phyloP scores from a whole-genome alignment of 2,329 filamentous ascomycete species.

The Alternaria viburni region DNA sequence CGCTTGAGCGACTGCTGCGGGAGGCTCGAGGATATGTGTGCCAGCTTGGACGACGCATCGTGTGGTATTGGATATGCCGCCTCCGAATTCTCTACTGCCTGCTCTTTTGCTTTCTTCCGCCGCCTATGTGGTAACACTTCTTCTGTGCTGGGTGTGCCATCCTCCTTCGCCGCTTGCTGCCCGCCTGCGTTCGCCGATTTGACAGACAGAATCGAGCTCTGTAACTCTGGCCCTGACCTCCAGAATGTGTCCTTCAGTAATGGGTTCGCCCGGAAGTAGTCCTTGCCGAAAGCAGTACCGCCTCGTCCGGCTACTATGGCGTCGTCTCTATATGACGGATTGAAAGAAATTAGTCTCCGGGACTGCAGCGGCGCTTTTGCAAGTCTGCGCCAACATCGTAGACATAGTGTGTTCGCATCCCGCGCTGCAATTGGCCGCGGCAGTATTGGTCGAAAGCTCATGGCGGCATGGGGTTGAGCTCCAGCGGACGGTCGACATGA shows the following conservation, averaged over 20 bases:
- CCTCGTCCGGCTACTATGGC: slow-evolving; percentile 38
- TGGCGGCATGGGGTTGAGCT: slow-evolving; percentile 34
- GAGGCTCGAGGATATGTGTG: slow-evolving; percentile 62
- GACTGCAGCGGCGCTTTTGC: slow-evolving; percentile 24
- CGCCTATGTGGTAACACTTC: slow-evolving; percentile 46
- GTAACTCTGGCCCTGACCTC: slow-evolving; percentile 36
- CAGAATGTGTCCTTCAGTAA: slow-evolving; percentile 41
- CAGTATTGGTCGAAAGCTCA: slow-evolving; percentile 46
- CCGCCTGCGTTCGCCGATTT: slow-evolving; percentile 8
- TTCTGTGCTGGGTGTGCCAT: slow-evolving; percentile 19
- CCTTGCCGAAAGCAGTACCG: slow-evolving; percentile 42
- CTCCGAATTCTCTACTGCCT: slow-evolving; percentile 22
- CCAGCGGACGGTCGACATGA: background rate
- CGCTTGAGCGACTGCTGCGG: slow-evolving; percentile 66
- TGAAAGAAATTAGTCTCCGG: slow-evolving; percentile 38
- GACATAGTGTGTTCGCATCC: slow-evolving; percentile 40
- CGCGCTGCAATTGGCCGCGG: slow-evolving; percentile 35
- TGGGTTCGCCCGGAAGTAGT: slow-evolving; percentile 50
- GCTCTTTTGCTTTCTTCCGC: slow-evolving; percentile 38
- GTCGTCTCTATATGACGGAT: slow-evolving; percentile 33
- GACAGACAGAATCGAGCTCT: slow-evolving; percentile 35
- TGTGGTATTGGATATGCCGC: slow-evolving; percentile 52
- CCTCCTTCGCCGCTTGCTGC: slow-evolving; percentile 12
- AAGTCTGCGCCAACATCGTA: slow-evolving; percentile 44
- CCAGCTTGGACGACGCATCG: slow-evolving; percentile 67